A percentile compares a stretch with the other conserved stretches of the same genome.
Evolutionary conservation across 345 rosid species (phyloP).

Genomic region (Salix udensis): DNA sequence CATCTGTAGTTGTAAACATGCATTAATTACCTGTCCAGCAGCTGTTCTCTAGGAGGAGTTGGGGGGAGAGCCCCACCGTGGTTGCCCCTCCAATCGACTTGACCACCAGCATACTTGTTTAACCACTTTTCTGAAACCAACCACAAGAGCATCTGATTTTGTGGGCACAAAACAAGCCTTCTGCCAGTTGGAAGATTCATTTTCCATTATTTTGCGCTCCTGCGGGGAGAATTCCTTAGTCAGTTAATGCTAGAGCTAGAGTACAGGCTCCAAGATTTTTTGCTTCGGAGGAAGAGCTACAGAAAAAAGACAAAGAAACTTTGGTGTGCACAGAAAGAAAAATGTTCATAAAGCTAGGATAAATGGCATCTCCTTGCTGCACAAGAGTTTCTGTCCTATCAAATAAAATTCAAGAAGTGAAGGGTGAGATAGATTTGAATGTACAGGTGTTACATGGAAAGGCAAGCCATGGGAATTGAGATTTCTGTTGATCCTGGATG

Average conservation of each 20-base stretch:
- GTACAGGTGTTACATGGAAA: neutral
- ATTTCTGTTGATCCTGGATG: neutral
- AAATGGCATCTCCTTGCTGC: neutral
- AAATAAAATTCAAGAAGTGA: neutral
- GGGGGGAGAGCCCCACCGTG: slow-evolving; percentile 57
- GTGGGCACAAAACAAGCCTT: slow-evolving; percentile 82
- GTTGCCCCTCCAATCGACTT: slow-evolving; percentile 75
- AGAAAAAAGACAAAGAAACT: too few relatives aligned
- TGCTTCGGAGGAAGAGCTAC: too few relatives aligned
- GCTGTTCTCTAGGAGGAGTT: slow-evolving; percentile 67
- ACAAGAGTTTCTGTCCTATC: neutral
- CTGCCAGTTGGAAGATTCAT: slow-evolving; percentile 70
- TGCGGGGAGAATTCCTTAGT: slow-evolving; percentile 14
- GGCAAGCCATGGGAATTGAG: neutral
- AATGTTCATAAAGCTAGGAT: too few relatives aligned
- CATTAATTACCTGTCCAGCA: slow-evolving; percentile 63
- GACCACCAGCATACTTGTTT: slow-evolving; percentile 58
- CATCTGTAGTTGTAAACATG: too few relatives aligned
- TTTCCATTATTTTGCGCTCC: slow-evolving; percentile 80
- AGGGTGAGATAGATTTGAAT: neutral
- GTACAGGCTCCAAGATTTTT: neutral
- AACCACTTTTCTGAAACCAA: slow-evolving; percentile 78
- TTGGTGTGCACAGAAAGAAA: too few relatives aligned
- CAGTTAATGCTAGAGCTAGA: neutral
- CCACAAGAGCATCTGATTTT: slow-evolving; percentile 70